Evolutionary conservation across 108 stramenopile species (phyloP).

Genomic region (Chaetoceros muelleri): DNA sequence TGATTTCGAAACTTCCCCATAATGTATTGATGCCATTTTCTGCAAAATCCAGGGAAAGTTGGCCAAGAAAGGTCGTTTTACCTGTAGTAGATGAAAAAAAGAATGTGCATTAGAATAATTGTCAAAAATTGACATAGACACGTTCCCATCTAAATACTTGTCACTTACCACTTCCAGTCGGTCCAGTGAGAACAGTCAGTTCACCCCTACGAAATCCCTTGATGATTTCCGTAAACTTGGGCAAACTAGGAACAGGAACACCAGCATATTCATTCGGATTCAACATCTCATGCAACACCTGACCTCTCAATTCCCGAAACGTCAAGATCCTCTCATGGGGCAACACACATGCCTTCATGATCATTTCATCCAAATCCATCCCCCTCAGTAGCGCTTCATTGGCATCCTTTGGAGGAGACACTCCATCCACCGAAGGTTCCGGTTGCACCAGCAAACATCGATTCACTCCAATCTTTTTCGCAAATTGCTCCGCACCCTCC

Average conservation of each 20-base stretch:
- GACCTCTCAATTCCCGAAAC: conserved; percentile 60
- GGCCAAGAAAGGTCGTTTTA: conserved; percentile 92
- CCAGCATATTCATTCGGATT: conserved; percentile 70
- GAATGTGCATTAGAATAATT: conserved; percentile 2
- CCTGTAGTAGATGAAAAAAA: conserved; percentile 6
- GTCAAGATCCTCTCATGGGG: conserved; percentile 72
- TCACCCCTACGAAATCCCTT: conserved; percentile 94
- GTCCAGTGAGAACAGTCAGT: conserved; percentile 94
- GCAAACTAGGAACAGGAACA: conserved; percentile 57
- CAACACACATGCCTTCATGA: conserved; percentile 43
- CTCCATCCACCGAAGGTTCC: conserved; percentile 4
- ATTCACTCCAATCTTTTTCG: conserved; percentile 77
- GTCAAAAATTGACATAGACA: conserved; percentile 4
- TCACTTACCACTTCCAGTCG: conserved; percentile 76
- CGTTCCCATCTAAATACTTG: conserved; percentile 1
- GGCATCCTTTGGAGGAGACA: conserved; percentile 87
- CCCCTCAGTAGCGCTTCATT: conserved; percentile 89
- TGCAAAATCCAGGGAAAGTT: conserved; percentile 87
- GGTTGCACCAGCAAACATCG: conserved; percentile 62
- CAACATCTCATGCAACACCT: conserved; percentile 72
- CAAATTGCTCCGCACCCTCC: conserved; percentile 84
- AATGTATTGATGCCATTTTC: conserved; percentile 82
- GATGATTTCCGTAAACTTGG: conserved; percentile 68
- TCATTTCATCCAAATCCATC: conserved; percentile 42
- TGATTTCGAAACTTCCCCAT: conserved; percentile 97